Percentiles rank a stretch among this genome's conserved stretches.
Evolutionary conservation across 768 basidiomycete species (phyloP).

Genomic region (Tulasnella sp.): DNA sequence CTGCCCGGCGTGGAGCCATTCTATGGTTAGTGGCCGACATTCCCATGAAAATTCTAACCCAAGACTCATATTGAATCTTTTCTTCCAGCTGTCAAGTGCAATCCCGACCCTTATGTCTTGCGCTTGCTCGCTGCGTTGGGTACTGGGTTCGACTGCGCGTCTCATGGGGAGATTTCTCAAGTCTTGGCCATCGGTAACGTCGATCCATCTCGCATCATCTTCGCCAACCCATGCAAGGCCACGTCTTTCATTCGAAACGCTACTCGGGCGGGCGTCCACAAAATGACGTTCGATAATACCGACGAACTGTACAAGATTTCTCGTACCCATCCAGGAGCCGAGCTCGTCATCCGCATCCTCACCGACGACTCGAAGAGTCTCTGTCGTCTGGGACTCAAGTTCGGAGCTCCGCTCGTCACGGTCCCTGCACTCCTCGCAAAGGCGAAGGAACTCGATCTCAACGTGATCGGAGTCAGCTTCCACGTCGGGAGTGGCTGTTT

Average conservation of each 20-base stretch:
- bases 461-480: conserved; percentile 93
- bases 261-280: conserved; percentile 64
- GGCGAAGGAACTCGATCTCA: conserved; percentile 65
- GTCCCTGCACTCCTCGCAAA: conserved; percentile 72
- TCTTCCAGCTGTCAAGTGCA: conserved; percentile 89
- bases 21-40: conserved; percentile 56
- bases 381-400: conserved; percentile 90
- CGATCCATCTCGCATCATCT: conserved; percentile 76
- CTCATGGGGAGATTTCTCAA: conserved; percentile 79
- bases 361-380: conserved; percentile 96
- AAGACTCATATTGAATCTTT: conserved; percentile 7
- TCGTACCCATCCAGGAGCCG: conserved; percentile 65
- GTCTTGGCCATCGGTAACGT: conserved; percentile 61
- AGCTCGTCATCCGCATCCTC: conserved; percentile 86
- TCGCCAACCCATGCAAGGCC: conserved; percentile 98
- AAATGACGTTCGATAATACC: conserved; percentile 97
- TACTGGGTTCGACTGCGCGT: conserved; percentile 94
- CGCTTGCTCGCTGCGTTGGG: conserved; percentile 84
- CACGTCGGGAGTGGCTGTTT: conserved; percentile 97
- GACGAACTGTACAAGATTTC: conserved; percentile 94
- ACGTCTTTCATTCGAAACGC: conserved; percentile 85
- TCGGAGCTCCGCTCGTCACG: conserved; percentile 76
- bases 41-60: neutral
- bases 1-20: conserved; percentile 86
- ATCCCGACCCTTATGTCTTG: conserved; percentile 91